phyloP scores from a whole-genome alignment of 768 basidiomycete species.

The Holtermanniella nyarrowii region DNA sequence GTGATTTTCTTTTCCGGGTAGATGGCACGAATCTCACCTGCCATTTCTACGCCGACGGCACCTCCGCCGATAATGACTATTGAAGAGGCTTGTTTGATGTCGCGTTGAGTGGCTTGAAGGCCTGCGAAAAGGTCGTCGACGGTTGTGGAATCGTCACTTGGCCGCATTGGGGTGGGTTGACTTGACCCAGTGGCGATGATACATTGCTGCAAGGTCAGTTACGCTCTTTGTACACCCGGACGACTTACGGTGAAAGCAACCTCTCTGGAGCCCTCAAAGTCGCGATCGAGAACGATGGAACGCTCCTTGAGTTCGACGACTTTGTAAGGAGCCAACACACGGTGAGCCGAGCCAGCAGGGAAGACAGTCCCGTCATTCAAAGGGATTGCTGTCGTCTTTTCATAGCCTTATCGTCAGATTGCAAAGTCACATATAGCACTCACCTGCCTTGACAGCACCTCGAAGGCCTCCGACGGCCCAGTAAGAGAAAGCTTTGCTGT shows the following conservation, averaged over 20 bases:
- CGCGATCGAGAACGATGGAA: conserved; percentile 30
- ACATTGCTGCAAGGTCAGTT: conserved; percentile 19
- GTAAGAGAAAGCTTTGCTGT: conserved; percentile 20
- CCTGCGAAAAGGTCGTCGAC: not conserved
- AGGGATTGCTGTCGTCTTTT: conserved; percentile 23
- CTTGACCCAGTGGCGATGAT: conserved; percentile 35
- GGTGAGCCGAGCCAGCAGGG: conserved; percentile 17
- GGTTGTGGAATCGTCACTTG: conserved; percentile 9
- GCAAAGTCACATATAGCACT: not conserved
- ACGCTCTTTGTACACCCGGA: not conserved
- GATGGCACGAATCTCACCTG: conserved; percentile 27
- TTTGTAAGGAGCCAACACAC: conserved; percentile 28
- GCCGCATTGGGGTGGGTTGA: conserved; percentile 33
- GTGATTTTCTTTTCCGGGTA: conserved; percentile 28
- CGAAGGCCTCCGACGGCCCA: conserved; percentile 29
- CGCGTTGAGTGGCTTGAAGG: conserved; percentile 44
- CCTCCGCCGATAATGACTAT: conserved; percentile 64
- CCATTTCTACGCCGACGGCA: conserved; percentile 52
- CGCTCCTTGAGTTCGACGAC: conserved; percentile 27
- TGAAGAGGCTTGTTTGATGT: conserved; percentile 46
- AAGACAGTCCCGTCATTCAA: conserved; percentile 26
- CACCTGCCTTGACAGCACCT: conserved; percentile 33
- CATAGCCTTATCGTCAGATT: conserved; percentile 24
- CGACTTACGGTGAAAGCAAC: conserved; percentile 34
- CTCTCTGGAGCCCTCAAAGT: conserved; percentile 31